Evolutionary conservation across 441 rosid genomes (phyloP).

Genomic region (Geranium incanum): DNA sequence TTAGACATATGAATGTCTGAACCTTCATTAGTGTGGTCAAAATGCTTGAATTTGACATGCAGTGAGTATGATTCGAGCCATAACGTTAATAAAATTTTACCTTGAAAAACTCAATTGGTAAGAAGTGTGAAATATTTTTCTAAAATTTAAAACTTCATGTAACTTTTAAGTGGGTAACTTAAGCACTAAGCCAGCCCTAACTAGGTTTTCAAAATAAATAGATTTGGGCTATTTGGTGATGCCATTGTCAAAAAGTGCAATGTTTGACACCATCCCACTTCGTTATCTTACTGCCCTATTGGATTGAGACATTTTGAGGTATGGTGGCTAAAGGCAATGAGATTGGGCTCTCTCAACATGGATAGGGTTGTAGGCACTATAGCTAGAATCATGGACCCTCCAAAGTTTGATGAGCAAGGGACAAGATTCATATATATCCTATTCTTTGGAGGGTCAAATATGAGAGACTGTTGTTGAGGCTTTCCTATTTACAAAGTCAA

Average conservation of each 20-base stretch:
- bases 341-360: not conserved
- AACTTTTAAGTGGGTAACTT: not conserved
- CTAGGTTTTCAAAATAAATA: not conserved
- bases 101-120: too few species aligned
- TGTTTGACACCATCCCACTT: not conserved
- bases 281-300: not conserved
- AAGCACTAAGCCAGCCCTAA: not conserved
- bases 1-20: too few species aligned
- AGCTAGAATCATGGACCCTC: slow-evolving; percentile 1
- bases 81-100: too few species aligned
- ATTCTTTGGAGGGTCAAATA: not conserved
- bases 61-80: too few species aligned
- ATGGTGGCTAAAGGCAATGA: slow-evolving; percentile 1
- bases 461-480: not conserved
- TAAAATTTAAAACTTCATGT: not conserved
- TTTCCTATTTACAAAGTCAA: not conserved
- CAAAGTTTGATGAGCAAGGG: slow-evolving; percentile 4
- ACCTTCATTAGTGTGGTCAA: too few species aligned
- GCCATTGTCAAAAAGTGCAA: not conserved
- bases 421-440: slow-evolving; percentile 1
- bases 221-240: not conserved
- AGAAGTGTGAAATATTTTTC: not conserved
- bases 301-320: not conserved
- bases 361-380: not conserved
- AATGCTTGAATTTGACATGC: too few species aligned